A percentile compares a stretch with the other conserved stretches of the same genome.
Evolutionary conservation across 495 filamentous ascomycete genomes (phyloP).

Genomic region (Penicillium coprophilum): DNA sequence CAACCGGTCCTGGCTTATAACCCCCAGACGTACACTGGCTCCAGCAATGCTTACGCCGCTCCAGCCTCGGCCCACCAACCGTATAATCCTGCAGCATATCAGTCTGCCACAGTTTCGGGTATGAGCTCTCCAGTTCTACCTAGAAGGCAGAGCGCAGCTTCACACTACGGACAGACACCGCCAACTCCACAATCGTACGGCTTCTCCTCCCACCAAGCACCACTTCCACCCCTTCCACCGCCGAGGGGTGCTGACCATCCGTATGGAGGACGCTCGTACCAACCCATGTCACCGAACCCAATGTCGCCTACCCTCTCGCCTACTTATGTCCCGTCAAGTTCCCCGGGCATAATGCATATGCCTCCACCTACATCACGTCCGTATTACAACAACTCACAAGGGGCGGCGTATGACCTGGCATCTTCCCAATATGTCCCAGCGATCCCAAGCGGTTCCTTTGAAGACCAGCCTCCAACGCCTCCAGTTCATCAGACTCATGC

Average conservation of each 20-base stretch:
- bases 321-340: conserved; percentile 28
- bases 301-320: conserved; percentile 1
- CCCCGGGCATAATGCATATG: conserved; percentile 23
- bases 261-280: conserved; percentile 42
- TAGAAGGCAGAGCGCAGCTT: conserved; percentile 33
- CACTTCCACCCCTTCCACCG: conserved; percentile 47
- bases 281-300: conserved; percentile 23
- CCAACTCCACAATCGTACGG: conserved; percentile 37
- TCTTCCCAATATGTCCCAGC: conserved; percentile 30
- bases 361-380: conserved; percentile 25
- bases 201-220: conserved; percentile 35
- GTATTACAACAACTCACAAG: conserved; percentile 29
- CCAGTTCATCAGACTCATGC: conserved; percentile 42
- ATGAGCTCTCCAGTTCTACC: conserved; percentile 32
- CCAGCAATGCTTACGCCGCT: conserved; percentile 27
- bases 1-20: conserved; percentile 44
- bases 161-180: conserved; percentile 36
- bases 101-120: conserved; percentile 31
- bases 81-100: conserved; percentile 73
- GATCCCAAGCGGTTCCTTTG: conserved; percentile 27
- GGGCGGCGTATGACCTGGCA: conserved; percentile 31
- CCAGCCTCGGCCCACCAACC: conserved; percentile 52
- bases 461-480: conserved; percentile 49
- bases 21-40: conserved; percentile 46
- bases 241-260: conserved; percentile 50